Percentiles rank a stretch among this genome's conserved stretches.
These are phyloP conservation scores for Picochlorum sp. DNA, from an alignment of 139 green algal species.

Conservation along the genomic window DNA sequence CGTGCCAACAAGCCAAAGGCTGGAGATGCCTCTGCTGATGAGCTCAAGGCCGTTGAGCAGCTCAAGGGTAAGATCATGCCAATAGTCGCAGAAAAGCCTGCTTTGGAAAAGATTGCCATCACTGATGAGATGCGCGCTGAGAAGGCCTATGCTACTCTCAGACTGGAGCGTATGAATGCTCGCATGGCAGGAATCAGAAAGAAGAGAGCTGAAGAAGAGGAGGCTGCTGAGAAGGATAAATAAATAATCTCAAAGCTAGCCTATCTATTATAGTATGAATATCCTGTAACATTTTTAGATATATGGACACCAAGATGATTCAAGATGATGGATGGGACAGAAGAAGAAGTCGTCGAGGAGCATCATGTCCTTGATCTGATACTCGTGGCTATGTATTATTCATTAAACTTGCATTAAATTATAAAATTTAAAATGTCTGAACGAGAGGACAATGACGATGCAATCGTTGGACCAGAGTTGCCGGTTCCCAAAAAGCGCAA, in stretches of 20 bases:
- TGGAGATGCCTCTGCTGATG: conserved; percentile 70
- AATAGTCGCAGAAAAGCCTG: conserved; percentile 31
- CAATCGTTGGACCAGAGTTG: background rate
- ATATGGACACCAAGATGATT: no score
- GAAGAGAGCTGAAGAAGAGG: conserved; percentile 74
- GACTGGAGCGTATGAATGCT: conserved; percentile 84
- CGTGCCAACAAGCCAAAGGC: conserved; percentile 86
- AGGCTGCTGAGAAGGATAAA: conserved; percentile 59
- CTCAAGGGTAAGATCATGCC: conserved; percentile 59
- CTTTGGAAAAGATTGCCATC: conserved; percentile 74
- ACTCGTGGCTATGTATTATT: no score
- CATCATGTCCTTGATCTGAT: background rate
- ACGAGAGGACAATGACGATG: background rate
- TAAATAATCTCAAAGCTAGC: background rate
- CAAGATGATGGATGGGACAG: no score
- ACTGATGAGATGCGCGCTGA: conserved; percentile 46
- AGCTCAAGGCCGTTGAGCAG: conserved; percentile 53
- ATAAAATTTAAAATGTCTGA: background rate
- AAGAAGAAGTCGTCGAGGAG: no score
- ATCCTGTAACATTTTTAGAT: no score
- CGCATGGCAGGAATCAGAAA: conserved; percentile 69
- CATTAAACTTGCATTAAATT: background rate
- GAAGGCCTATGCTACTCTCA: conserved; percentile 80
- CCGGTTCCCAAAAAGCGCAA: conserved; percentile 16
- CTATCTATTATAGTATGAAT: no score